These are phyloP conservation scores for Phaffomyces opuntiae DNA, from an alignment of 805 yeast genomes.

Conservation along the genomic window DNA sequence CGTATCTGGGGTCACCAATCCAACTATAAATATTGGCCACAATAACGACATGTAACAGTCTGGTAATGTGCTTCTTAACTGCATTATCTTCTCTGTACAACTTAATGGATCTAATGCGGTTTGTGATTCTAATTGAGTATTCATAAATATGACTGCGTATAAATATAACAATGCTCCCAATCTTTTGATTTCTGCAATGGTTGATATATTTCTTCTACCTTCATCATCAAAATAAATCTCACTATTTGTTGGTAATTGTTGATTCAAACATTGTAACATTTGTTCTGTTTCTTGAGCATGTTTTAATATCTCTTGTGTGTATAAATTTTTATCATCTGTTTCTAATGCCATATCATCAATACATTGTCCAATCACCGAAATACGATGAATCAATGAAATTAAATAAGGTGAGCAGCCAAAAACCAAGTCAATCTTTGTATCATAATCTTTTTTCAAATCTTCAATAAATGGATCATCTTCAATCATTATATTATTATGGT, in stretches of 20 bases:
- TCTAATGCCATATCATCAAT: slow-evolving; percentile 29
- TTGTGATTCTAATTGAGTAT: slow-evolving; percentile 6
- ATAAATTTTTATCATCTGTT: slow-evolving; percentile 7
- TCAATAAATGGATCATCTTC: slow-evolving; percentile 27
- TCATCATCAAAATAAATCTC: slow-evolving; percentile 14
- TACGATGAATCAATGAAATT: slow-evolving; percentile 29
- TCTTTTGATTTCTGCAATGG: slow-evolving; percentile 33
- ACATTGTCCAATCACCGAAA: slow-evolving; percentile 30
- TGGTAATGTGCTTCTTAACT: slow-evolving; percentile 21
- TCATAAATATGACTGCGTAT: slow-evolving; percentile 29
- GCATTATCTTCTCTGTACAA: slow-evolving; percentile 20
- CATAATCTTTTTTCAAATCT: slow-evolving; percentile 27
- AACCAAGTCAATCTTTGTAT: slow-evolving; percentile 31
- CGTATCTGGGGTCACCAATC: slow-evolving; percentile 25
- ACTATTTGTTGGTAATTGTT: slow-evolving; percentile 18
- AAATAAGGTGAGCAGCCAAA: slow-evolving; percentile 35
- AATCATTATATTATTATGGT: slow-evolving; percentile 11
- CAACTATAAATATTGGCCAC: slow-evolving; percentile 37
- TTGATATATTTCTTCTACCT: slow-evolving; percentile 17
- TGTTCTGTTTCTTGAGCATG: slow-evolving; percentile 25
- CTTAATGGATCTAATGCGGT: slow-evolving; percentile 12
- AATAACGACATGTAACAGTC: slow-evolving; percentile 29
- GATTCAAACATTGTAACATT: slow-evolving; percentile 21
- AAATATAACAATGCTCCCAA: slow-evolving; percentile 29
- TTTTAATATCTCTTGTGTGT: slow-evolving; percentile 16